Base-by-base conservation (phyloP, 108 stramenopile species). In the Fragilaria radians region DNA sequence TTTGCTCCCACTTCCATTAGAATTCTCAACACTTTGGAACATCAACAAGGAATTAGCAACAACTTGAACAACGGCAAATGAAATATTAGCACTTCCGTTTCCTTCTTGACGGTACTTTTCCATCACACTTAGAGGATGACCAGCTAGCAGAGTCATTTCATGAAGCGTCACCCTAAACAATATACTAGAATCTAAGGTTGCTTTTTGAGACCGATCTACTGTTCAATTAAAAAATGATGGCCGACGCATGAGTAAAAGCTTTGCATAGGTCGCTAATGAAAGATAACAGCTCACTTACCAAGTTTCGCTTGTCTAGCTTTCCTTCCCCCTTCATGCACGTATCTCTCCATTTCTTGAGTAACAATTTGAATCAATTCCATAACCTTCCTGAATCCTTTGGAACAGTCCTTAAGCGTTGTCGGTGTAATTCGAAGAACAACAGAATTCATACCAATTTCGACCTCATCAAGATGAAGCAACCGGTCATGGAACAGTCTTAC, bases 1-100 rank as follows among this genome's bases (percentile, higher is more conserved):
- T 48, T 73, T 84, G 28, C 58, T 71, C 14, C 89, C 85, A 31
- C 64, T 82, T 23, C 60, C 74, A 74, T 85, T 81, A 28, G 63
- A 57, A 45, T 90, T 85, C 65, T 86, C 85, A 23, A 86, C 68
- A 76, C 78, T 82, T 59, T 90, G 89, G 52, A 82, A 74, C 73
- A 90, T 82, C 46, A 86, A 47, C 14, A 84, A 69, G 0, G 82
- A 76, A 65, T 82, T 85, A 23, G 84, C 80, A 29, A 77, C 36
- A 18, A 89, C 54, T 53, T 85, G 88, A 31, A 82, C 71, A 18
- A 80, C 79, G 19, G 76, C 77, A 52, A 65, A 71, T 3, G 76
- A 65, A 14, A 29, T 17, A 29, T 45, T 52, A 27, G 60, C 26
- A 30, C 18, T 33, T 34, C 45, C 34, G 21, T 52, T 2, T 27